These are phyloP conservation scores for Saturnispora saitoi DNA, from an alignment of 805 yeast species.

Conservation along the genomic window DNA sequence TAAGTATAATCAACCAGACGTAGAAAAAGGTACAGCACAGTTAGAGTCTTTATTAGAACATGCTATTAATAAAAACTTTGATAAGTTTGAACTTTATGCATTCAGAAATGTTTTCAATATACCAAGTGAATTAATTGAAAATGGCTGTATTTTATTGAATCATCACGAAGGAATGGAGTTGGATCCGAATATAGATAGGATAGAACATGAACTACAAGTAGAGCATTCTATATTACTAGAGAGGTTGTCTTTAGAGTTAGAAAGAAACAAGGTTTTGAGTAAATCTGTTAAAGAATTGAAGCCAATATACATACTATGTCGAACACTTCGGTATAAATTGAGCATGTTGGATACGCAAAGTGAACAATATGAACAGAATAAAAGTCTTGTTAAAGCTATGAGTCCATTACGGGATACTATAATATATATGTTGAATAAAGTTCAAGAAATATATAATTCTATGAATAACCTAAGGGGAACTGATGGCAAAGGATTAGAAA, in stretches of 20 bases:
- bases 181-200: conserved; percentile 13
- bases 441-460: conserved; percentile 16
- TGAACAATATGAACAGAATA: not conserved
- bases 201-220: conserved; percentile 15
- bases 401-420: conserved; percentile 24
- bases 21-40: conserved; percentile 71
- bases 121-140: conserved; percentile 54
- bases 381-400: conserved; percentile 12
- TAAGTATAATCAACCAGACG: conserved; percentile 33
- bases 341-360: conserved; percentile 11
- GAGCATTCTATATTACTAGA: conserved; percentile 27
- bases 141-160: conserved; percentile 57
- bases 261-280: conserved; percentile 33
- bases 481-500: conserved; percentile 7
- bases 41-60: conserved; percentile 69
- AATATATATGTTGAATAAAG: conserved; percentile 20
- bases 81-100: conserved; percentile 75
- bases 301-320: conserved; percentile 29
- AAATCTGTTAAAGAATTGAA: conserved; percentile 33
- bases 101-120: conserved; percentile 66
- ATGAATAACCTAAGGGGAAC: conserved; percentile 12
- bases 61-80: conserved; percentile 73
- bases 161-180: conserved; percentile 54
- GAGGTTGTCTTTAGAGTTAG: conserved; percentile 36
- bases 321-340: conserved; percentile 10